Base-by-base conservation (phyloP, 2,329 filamentous ascomycete species). In the Phoma herbarum region DNA sequence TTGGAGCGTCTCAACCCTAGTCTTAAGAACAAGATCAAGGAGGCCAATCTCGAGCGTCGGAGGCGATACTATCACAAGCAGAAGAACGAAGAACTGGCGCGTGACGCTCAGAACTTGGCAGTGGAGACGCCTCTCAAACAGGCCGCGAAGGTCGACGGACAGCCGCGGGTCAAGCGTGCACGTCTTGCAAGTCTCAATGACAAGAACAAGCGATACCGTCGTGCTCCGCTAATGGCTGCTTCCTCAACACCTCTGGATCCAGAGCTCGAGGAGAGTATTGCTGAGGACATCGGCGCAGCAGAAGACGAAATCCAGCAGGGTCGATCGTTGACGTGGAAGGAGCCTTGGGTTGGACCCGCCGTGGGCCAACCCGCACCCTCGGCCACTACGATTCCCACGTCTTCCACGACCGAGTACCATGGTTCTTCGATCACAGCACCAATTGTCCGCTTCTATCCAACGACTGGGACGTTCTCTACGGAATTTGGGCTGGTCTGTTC, bases 391-490 rank as follows among this genome's bases (percentile, higher is more conserved):
- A 6, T 11, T 18, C 25, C n/a, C 7, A n/a, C 29, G 9, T 12
- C 39, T 25, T 8, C 43, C 9, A 14, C 18, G 33, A 12, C 16
- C 4, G 16, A 35, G 16, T 26, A 39, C 5, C 41, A n/a, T 8
- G 28, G 23, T 20, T 44, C 48, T 14, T 45, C 64, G 4, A 50
- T 75, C n/a, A 62, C 63, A 1, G 41, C 65, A 42, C 72, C 72
- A 1, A 50, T 56, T 22, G 51, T 69, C 39, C 59, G 54, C 1
- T 83, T 81, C 62, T 72, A 82, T 57, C 28, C 65, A 9, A 57
- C 61, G 3, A 80, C 68, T 29, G 81, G 81, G 4, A 83, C 81
- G 0, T 83, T 83, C 64, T 79, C 77, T 2, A 83, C 81, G 0
- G 70, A 78, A n/a, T 74, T 75, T 37, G 50, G 46, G 2, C 12